Percentiles rank a stretch among this genome's conserved stretches.
Evolutionary conservation across 1,139 yeast genomes (phyloP).

Genomic region (Tardiomyces blankii): DNA sequence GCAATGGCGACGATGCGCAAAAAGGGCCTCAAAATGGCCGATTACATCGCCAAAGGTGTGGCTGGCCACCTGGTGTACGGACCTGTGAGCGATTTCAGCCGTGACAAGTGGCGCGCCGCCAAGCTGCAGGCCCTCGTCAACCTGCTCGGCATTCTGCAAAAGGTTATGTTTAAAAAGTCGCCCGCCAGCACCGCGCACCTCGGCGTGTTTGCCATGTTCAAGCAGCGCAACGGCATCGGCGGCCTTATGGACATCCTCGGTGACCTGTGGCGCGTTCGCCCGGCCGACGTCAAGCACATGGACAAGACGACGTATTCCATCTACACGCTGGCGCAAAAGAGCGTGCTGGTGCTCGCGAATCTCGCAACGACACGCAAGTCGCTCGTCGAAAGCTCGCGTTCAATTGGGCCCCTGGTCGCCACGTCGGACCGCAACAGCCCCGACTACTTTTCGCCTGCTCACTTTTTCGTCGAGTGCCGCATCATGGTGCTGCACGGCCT

Average conservation of each 20-base stretch:
- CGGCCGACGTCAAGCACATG: slow-evolving; percentile 3
- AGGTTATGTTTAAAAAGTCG: slow-evolving; percentile 14
- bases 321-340: slow-evolving; percentile 10
- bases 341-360: slow-evolving; percentile 12
- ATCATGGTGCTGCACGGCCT: slow-evolving; percentile 12
- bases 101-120: slow-evolving; percentile 1
- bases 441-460: slow-evolving; percentile 20
- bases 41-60: slow-evolving; percentile 18
- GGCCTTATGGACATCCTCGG: slow-evolving; percentile 15
- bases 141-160: slow-evolving; percentile 12
- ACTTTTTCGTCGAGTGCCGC: slow-evolving; percentile 24
- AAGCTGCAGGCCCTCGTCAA: slow-evolving; percentile 10
- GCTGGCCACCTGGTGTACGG: slow-evolving; percentile 13
- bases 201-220: slow-evolving; percentile 22
- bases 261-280: slow-evolving; percentile 7
- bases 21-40: slow-evolving; percentile 21
- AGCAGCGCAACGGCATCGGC: slow-evolving; percentile 22
- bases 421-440: slow-evolving; percentile 16
- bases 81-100: not conserved
- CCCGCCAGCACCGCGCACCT: slow-evolving; percentile 4
- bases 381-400: slow-evolving; percentile 13
- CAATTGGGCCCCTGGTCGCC: slow-evolving; percentile 8
- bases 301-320: slow-evolving; percentile 6
- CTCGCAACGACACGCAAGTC: slow-evolving; percentile 14
- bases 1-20: slow-evolving; percentile 8